Percentiles rank a stretch among this genome's conserved stretches.
Conservation (phyloP, 2,329 filamentous ascomycete genomes). For the Cucurbitaria berberidis region DNA sequence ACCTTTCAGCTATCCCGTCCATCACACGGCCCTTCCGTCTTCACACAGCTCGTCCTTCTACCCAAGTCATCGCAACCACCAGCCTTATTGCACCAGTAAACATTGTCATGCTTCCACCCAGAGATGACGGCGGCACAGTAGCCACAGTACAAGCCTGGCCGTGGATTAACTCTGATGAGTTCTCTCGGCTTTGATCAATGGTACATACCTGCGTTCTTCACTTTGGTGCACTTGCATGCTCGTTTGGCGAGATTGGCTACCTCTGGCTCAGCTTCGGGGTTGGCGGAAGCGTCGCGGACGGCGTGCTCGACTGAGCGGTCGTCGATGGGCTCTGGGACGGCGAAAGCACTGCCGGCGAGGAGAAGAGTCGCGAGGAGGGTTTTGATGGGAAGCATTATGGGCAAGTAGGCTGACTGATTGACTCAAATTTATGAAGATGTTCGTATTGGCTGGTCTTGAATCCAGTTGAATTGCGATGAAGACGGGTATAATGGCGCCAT, state of each 20-base stretch:
- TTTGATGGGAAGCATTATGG: constrained; percentile 7
- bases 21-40: neutral
- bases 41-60: constrained; percentile 2
- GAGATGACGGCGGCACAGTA: neutral
- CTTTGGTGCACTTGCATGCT: constrained; percentile 6
- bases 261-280: neutral
- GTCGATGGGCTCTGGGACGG: neutral
- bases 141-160: neutral
- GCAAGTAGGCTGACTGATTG: neutral
- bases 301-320: neutral
- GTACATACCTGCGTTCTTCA: constrained; percentile 6
- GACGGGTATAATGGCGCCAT: neutral
- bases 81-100: constrained; percentile 10
- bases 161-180: neutral
- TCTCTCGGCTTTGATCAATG: neutral
- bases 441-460: neutral
- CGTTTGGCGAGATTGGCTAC: constrained; percentile 2
- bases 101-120: neutral
- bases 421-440: neutral
- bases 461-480: neutral
- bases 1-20: neutral
- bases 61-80: constrained; percentile 7
- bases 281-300: neutral
- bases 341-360: constrained; percentile 1
- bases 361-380: constrained; percentile 4